A percentile compares a stretch with the other conserved stretches of the same genome.
phyloP scores from a whole-genome alignment of 768 basidiomycete genomes.

The Boletus huronensis region DNA sequence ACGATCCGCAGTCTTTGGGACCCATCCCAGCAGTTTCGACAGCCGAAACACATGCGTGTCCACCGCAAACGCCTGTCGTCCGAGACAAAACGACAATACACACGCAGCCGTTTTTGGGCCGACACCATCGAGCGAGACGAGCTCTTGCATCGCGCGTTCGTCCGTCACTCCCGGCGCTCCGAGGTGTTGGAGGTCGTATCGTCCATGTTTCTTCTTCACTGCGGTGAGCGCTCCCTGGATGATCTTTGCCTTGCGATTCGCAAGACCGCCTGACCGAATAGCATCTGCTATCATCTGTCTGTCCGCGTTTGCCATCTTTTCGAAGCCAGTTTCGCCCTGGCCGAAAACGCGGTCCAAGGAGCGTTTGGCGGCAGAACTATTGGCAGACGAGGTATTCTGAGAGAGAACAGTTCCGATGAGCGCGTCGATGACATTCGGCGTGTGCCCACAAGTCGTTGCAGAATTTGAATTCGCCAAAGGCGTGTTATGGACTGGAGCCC shows the following conservation, averaged over 20 bases:
- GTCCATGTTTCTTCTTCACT: slow-evolving; percentile 45
- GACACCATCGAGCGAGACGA: slow-evolving; percentile 54
- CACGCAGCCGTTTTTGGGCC: slow-evolving; percentile 65
- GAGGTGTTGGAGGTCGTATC: slow-evolving; percentile 58
- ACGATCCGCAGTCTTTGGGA: slow-evolving; percentile 42
- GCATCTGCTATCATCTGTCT: slow-evolving; percentile 43
- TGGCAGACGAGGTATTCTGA: slow-evolving; percentile 52
- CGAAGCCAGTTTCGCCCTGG: slow-evolving; percentile 41
- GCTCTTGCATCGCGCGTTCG: slow-evolving; percentile 52
- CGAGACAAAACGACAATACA: slow-evolving; percentile 58
- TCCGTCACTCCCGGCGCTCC: slow-evolving; percentile 33
- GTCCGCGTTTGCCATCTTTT: slow-evolving; percentile 44
- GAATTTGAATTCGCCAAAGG: slow-evolving; percentile 34
- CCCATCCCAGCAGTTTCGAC: slow-evolving; percentile 43
- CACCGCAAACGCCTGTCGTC: slow-evolving; percentile 58
- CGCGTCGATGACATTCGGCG: slow-evolving; percentile 53
- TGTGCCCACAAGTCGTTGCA: slow-evolving; percentile 43
- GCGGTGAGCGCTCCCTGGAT: slow-evolving; percentile 48
- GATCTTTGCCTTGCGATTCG: slow-evolving; percentile 54
- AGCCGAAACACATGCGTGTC: slow-evolving; percentile 62
- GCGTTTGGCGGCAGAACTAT: slow-evolving; percentile 49
- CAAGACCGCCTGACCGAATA: slow-evolving; percentile 53
- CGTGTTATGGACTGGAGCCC: slow-evolving; percentile 26
- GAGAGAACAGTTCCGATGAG: slow-evolving; percentile 59
- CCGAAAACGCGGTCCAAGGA: slow-evolving; percentile 49